Evolutionary conservation across 208 protist genomes (phyloP).

Genomic region (Angomonas ambiguus): DNA sequence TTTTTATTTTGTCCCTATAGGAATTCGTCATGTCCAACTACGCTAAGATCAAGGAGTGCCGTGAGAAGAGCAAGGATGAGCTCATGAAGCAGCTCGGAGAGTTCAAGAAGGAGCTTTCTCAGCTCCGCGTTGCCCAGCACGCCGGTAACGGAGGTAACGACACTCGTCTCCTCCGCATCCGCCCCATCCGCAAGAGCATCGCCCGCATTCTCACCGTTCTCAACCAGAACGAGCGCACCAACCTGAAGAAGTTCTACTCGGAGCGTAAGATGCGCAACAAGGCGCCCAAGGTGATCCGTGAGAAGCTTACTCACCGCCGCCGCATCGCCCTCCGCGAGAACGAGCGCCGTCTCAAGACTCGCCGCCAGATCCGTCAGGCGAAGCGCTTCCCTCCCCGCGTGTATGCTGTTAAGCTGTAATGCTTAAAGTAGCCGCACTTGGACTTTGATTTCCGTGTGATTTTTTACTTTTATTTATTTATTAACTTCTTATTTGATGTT

Average conservation of each 20-base stretch:
- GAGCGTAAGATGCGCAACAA: constrained; percentile 84
- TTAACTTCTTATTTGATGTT: too few relatives aligned
- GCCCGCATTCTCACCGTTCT: constrained; percentile 97
- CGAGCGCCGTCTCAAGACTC: constrained; percentile 91
- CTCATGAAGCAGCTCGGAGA: constrained; percentile 95
- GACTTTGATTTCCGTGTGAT: not conserved
- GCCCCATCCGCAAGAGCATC: constrained; percentile 96
- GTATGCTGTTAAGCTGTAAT: constrained; percentile 87
- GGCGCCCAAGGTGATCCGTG: constrained; percentile 73
- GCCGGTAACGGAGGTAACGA: constrained; percentile 67
- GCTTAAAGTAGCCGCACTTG: too few relatives aligned
- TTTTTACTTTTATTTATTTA: not conserved
- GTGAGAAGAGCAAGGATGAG: constrained; percentile 95
- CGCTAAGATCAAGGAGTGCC: constrained; percentile 88
- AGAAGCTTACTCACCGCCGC: constrained; percentile 86
- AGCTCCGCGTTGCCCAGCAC: constrained; percentile 95
- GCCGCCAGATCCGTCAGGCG: constrained; percentile 65
- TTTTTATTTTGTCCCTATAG: not conserved
- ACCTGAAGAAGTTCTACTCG: constrained; percentile 93
- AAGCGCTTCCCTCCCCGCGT: constrained; percentile 83
- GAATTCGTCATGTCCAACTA: constrained; percentile 69
- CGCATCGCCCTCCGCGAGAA: constrained; percentile 80
- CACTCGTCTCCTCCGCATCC: constrained; percentile 93
- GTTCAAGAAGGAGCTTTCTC: constrained; percentile 97
- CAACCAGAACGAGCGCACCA: constrained; percentile 92